Evolutionary conservation across 1,139 yeast genomes (phyloP).

Genomic region (Diutina siamensis): DNA sequence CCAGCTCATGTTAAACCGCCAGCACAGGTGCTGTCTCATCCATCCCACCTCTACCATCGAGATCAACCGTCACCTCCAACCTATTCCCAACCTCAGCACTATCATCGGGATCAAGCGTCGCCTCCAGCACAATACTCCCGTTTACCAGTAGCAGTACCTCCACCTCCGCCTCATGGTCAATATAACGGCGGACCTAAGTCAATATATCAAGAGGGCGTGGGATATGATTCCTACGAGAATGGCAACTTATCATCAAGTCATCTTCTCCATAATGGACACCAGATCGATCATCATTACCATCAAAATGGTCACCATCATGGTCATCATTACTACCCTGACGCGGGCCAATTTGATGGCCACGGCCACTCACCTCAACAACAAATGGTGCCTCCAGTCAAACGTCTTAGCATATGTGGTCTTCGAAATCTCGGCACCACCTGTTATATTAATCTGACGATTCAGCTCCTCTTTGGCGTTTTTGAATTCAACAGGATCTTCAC

Average conservation of each 20-base stretch:
- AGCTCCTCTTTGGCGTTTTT: constrained; percentile 46
- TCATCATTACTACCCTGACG: too few species aligned
- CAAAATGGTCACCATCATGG: background rate
- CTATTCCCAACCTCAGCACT: background rate
- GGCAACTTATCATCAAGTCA: too few species aligned
- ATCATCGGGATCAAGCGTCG: too few species aligned
- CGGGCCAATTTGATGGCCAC: background rate
- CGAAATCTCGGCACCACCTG: constrained; percentile 64
- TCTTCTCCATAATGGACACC: background rate
- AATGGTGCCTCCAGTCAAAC: background rate
- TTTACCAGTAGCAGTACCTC: background rate
- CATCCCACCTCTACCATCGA: too few species aligned
- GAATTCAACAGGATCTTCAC: constrained; percentile 32
- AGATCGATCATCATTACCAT: background rate
- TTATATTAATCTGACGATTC: constrained; percentile 60
- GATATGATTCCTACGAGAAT: background rate
- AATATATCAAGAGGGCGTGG: background rate
- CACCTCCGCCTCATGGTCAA: background rate
- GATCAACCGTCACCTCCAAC: background rate
- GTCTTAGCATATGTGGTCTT: constrained; percentile 41
- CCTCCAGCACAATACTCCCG: background rate
- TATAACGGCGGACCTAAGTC: background rate
- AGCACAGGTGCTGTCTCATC: too few species aligned
- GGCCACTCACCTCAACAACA: too few species aligned
- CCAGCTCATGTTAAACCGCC: too few species aligned